Conservation (phyloP, 2,329 filamentous ascomycete species). For the Neopestalotiopsis sp. region DNA sequence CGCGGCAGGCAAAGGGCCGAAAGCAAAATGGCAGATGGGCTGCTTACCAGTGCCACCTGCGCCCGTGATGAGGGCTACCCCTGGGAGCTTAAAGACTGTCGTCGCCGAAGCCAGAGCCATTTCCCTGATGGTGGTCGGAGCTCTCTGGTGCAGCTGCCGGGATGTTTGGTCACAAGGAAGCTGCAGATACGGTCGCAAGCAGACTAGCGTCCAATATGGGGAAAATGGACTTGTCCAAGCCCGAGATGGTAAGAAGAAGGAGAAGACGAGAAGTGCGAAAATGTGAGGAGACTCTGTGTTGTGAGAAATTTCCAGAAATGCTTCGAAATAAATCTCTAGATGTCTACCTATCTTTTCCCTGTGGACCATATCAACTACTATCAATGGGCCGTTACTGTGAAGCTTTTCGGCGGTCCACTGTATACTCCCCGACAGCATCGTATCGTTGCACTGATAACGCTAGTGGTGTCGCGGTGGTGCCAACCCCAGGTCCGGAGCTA, state of each 20-base stretch:
- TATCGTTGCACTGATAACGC: not conserved
- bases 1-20: too few relatives aligned
- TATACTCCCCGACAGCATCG: not conserved
- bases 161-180: not conserved
- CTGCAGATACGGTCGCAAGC: not conserved
- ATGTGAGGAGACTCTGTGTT: too few relatives aligned
- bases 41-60: constrained; percentile 52
- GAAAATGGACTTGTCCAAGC: not conserved
- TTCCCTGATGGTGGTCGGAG: constrained; percentile 4
- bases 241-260: not conserved
- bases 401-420: constrained; percentile 1
- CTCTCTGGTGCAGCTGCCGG: not conserved
- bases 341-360: not conserved
- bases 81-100: constrained; percentile 42
- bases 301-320: too few relatives aligned
- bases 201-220: not conserved
- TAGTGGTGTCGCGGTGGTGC: not conserved
- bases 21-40: too few relatives aligned
- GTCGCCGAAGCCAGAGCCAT: constrained; percentile 22
- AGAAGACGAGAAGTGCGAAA: too few relatives aligned
- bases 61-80: constrained; percentile 53
- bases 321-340: too few relatives aligned
- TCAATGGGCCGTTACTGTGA: not conserved
- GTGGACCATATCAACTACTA: not conserved
- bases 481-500: not conserved